Evolutionary conservation across 495 filamentous ascomycete species (phyloP).

Genomic region (Stereocaulon alpinum): DNA sequence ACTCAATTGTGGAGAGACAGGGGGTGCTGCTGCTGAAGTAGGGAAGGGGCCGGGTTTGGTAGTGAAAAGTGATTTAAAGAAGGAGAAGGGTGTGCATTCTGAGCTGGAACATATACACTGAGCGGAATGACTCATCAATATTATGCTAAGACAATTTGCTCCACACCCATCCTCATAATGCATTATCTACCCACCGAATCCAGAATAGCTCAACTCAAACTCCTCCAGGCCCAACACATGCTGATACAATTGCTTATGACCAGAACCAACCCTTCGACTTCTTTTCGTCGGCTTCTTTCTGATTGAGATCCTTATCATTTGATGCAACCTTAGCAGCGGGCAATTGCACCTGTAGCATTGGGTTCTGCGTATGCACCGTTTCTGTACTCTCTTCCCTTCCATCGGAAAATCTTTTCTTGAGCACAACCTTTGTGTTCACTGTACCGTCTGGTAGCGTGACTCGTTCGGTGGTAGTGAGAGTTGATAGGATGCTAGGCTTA

Average conservation of each 20-base stretch:
- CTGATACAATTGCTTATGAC: constrained; percentile 7
- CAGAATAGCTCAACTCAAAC: not conserved
- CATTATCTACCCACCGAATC: not conserved
- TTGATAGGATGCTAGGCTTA: constrained; percentile 40
- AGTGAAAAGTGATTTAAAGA: too few relatives aligned
- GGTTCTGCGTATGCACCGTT: constrained; percentile 19
- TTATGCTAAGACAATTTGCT: too few relatives aligned
- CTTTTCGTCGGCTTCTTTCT: constrained; percentile 10
- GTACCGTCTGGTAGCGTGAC: constrained; percentile 48
- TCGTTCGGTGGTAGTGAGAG: constrained; percentile 46
- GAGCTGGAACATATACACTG: too few relatives aligned
- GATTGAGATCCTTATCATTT: not conserved
- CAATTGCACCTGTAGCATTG: constrained; percentile 3
- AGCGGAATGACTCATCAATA: too few relatives aligned
- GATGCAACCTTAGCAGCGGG: not conserved
- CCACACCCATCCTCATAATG: not conserved
- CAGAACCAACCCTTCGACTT: constrained; percentile 22
- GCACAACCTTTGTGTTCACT: constrained; percentile 46
- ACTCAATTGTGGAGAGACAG: too few relatives aligned
- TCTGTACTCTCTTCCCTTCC: constrained; percentile 51
- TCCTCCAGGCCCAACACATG: not conserved
- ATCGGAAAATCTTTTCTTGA: constrained; percentile 53
- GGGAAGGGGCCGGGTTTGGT: too few relatives aligned
- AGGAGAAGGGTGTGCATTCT: too few relatives aligned
- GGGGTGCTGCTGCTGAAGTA: too few relatives aligned